phyloP scores from a whole-genome alignment of 768 basidiomycete species.

The Leccinum imitatum region DNA sequence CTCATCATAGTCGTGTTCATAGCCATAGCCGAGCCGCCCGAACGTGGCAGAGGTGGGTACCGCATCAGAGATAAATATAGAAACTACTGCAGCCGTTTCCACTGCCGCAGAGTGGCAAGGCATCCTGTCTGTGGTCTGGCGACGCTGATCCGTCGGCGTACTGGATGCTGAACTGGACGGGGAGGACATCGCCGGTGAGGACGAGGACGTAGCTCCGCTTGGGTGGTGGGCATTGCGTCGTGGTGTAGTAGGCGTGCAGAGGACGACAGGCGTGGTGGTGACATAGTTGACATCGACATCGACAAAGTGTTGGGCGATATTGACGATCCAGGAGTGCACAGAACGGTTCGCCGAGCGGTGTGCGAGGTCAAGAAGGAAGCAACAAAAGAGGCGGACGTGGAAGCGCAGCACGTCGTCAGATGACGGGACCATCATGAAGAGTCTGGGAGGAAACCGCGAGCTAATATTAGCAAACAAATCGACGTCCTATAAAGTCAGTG shows the following conservation, averaged over 20 bases:
- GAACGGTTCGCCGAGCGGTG: background rate
- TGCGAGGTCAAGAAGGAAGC: background rate
- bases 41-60: background rate
- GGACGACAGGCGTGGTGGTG: no score
- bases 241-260: background rate
- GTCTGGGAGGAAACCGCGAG: no score
- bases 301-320: background rate
- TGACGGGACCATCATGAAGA: background rate
- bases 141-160: background rate
- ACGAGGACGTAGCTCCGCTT: background rate
- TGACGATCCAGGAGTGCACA: background rate
- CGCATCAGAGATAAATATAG: background rate
- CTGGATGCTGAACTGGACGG: background rate
- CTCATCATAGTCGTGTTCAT: background rate
- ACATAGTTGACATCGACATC: no score
- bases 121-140: background rate
- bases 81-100: background rate
- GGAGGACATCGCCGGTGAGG: no score
- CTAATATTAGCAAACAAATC: no score
- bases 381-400: background rate
- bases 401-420: background rate
- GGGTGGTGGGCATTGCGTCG: background rate
- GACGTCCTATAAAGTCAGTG: no score
- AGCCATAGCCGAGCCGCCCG: background rate
- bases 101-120: background rate